phyloP scores from a whole-genome alignment of 228 moss, liverwort and hornwort species.

The Sphagnum fallax region DNA sequence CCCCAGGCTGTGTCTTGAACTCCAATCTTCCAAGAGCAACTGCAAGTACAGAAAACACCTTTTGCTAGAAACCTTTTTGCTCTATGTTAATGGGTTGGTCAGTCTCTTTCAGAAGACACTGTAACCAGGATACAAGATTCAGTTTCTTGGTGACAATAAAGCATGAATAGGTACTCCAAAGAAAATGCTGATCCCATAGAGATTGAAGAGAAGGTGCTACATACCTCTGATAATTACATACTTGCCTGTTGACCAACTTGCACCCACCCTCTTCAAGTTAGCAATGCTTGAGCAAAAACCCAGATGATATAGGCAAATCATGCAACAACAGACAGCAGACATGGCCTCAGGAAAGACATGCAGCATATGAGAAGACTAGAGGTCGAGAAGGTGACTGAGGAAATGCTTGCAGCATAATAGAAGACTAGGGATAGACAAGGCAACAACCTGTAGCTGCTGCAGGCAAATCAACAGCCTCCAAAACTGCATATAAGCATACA shows the following conservation, averaged over 20 bases:
- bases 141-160: neutral
- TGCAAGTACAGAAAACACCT: neutral
- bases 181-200: neutral
- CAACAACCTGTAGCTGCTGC: constrained; percentile 23
- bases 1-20: neutral
- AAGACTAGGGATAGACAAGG: neutral
- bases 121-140: neutral
- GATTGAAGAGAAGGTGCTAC: neutral
- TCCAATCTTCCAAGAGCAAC: neutral
- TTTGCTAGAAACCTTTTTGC: neutral
- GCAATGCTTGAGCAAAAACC: neutral
- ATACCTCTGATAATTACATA: constrained; percentile 63
- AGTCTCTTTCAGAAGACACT: neutral
- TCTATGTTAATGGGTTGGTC: neutral
- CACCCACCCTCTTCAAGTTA: neutral
- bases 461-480: constrained; percentile 71
- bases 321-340: neutral
- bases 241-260: constrained; percentile 21
- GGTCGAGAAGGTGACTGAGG: neutral
- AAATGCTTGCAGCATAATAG: neutral
- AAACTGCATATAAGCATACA: constrained; percentile 26
- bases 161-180: neutral
- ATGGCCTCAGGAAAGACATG: neutral
- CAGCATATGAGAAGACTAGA: neutral
- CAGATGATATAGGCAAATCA: neutral